Evolutionary conservation across 2,329 filamentous ascomycete genomes (phyloP).

Genomic region (Arthrinium phaeospermum): DNA sequence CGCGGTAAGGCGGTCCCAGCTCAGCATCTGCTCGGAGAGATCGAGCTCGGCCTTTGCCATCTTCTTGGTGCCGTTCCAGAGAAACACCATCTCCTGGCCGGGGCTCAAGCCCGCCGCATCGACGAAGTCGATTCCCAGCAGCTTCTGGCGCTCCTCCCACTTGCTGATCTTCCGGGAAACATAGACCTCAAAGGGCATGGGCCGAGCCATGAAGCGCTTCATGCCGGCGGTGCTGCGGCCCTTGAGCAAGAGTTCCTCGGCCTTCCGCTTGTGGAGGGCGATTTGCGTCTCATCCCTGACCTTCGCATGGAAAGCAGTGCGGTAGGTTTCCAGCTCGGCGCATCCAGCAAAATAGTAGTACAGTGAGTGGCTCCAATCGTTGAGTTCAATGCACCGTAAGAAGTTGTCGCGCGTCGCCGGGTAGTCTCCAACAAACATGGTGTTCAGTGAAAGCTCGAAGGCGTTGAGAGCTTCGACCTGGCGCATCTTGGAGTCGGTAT

Average conservation of each 20-base stretch:
- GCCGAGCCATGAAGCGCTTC: conserved; percentile 87
- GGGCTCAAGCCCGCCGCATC: conserved; percentile 85
- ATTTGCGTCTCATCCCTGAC: conserved; percentile 72
- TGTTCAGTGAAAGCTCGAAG: conserved; percentile 82
- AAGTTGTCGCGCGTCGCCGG: conserved; percentile 76
- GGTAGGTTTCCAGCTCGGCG: conserved; percentile 82
- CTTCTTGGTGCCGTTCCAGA: conserved; percentile 89
- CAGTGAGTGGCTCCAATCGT: conserved; percentile 87
- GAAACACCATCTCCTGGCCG: conserved; percentile 87
- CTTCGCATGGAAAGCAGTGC: conserved; percentile 57
- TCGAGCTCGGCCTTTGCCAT: conserved; percentile 73
- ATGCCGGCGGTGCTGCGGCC: conserved; percentile 78
- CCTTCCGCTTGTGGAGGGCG: conserved; percentile 56
- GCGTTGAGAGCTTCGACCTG: conserved; percentile 85
- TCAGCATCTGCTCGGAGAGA: conserved; percentile 65
- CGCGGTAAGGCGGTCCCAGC: conserved; percentile 67
- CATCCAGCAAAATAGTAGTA: conserved; percentile 89
- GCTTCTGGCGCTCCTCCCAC: conserved; percentile 80
- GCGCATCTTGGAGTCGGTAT: conserved; percentile 74
- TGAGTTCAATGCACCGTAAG: conserved; percentile 75
- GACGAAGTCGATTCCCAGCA: conserved; percentile 69
- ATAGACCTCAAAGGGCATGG: conserved; percentile 89
- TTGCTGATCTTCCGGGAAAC: conserved; percentile 83
- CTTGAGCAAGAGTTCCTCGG: conserved; percentile 73
- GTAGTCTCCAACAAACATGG: conserved; percentile 82